These are phyloP conservation scores for Inga oerstediana DNA, from an alignment of 306 rosid genomes.

Conservation along the genomic window DNA sequence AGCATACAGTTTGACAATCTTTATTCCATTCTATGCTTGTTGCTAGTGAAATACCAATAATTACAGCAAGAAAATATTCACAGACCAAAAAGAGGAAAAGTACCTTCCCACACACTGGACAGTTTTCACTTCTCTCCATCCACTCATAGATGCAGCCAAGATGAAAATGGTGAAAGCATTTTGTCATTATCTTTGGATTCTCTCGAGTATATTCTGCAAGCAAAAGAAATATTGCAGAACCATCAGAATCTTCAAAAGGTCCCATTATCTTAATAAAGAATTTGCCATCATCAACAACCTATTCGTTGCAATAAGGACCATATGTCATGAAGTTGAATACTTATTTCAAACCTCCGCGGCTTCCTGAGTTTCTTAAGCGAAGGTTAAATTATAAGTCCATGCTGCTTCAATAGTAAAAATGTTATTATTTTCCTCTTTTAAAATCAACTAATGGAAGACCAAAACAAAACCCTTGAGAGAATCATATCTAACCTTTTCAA, in stretches of 20 bases:
- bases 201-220: conserved; percentile 81
- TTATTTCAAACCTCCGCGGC: neutral
- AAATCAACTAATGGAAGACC: neutral
- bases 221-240: conserved; percentile 17
- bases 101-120: conserved; percentile 99
- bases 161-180: conserved; percentile 96
- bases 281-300: conserved; percentile 22
- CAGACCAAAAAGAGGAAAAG: conserved; percentile 23
- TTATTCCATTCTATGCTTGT: neutral
- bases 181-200: conserved; percentile 92
- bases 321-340: conserved; percentile 3
- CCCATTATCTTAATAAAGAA: conserved; percentile 9
- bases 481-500: neutral
- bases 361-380: conserved; percentile 5
- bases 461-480: neutral
- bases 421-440: conserved; percentile 8
- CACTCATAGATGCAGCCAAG: conserved; percentile 99
- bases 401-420: conserved; percentile 11
- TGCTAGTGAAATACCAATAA: conserved; percentile 12
- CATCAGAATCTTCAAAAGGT: conserved; percentile 29
- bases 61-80: neutral
- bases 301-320: conserved; percentile 16
- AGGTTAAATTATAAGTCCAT: conserved; percentile 23
- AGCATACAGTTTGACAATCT: neutral
- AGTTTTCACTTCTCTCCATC: conserved; percentile 99